Evolutionary conservation across 1,139 yeast genomes (phyloP), one percentile per base, ranked within the genome.

Genomic region (Sugiyamaella xylanicola): DNA sequence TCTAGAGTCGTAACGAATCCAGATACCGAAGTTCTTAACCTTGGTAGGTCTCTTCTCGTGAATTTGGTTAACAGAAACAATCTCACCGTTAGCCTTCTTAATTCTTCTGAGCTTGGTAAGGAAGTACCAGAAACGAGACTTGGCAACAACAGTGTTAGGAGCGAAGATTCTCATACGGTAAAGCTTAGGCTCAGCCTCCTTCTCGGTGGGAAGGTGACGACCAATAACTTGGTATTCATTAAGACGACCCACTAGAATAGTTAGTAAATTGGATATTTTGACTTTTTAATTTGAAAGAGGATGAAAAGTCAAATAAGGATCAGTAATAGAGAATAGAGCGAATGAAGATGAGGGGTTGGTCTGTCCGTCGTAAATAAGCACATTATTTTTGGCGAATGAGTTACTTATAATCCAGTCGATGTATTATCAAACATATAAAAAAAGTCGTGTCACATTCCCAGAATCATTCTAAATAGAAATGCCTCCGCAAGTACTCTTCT

Each of bases 61-160:
- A 78, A 95, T 88, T 75, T 80, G 80, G 85, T 90, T 91, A 73
- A 93, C 85, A 66, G 97, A 83, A 72, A 93, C 97, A 75, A 93
- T 83, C 84, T 93, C 99, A 87, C 99, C 99, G 73, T 96, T 90
- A 73, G 99, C 95, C 86, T 89, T 91, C 93, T 93, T 93, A 77
- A 93, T 97, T 86, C 95, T 93, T 88, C 95, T 96, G 80, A 93
- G 87, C 82, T 91, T 91, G 83, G 92, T 96, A 83, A 93, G 87
- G 85, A 93, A 93, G 86, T 93, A 95, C 99, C 99, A 93, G 96
- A 91, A 93, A 84, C 99, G 93, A 75, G 99, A 93, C 87, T 93
- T 93, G 78, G 99, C 99, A 78, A 93, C 96, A 79, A 93, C 98
- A 72, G 85, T 87, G 84, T 93, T 93, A 75, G 97, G 95, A 76